A percentile compares a stretch with the other conserved stretches of the same genome.
phyloP scores from a whole-genome alignment of 106 monocot genomes.

The Allium cepa region DNA sequence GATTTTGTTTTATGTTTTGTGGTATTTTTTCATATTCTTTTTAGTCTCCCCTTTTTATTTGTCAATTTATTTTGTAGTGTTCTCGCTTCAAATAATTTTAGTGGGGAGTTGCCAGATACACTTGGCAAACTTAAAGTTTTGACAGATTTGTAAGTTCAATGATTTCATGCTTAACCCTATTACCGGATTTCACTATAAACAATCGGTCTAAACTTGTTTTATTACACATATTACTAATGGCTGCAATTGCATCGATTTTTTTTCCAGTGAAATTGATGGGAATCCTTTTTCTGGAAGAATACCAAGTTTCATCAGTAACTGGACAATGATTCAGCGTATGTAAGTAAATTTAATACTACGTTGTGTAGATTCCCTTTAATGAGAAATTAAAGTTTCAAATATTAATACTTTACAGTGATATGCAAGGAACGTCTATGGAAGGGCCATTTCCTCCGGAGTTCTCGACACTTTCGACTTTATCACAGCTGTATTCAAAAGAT shows the following conservation, averaged over 20 bases:
- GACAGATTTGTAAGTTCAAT: conserved; percentile 30
- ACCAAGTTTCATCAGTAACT: conserved; percentile 48
- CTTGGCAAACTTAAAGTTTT: conserved; percentile 33
- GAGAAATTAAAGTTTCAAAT: not conserved
- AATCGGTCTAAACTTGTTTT: not conserved
- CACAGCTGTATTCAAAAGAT: conserved; percentile 25
- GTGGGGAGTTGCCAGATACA: conserved; percentile 30
- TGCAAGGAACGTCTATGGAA: conserved; percentile 65
- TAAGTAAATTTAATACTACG: conserved; percentile 9
- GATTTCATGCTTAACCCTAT: not conserved
- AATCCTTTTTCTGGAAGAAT: conserved; percentile 49
- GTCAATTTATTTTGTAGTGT: conserved; percentile 9
- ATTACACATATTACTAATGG: no score
- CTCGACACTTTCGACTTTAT: conserved; percentile 15
- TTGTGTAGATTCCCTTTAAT: not conserved
- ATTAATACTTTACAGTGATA: conserved; percentile 23
- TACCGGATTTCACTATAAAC: not conserved
- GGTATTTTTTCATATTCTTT: not conserved
- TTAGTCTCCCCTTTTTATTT: no score
- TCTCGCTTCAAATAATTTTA: conserved; percentile 23
- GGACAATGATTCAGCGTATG: conserved; percentile 36
- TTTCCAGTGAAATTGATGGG: conserved; percentile 49
- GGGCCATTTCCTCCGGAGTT: conserved; percentile 45
- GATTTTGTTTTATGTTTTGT: not conserved
- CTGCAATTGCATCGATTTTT: not conserved